phyloP scores from a whole-genome alignment of 495 filamentous ascomycete genomes.

The Baudoinia panamericana region DNA sequence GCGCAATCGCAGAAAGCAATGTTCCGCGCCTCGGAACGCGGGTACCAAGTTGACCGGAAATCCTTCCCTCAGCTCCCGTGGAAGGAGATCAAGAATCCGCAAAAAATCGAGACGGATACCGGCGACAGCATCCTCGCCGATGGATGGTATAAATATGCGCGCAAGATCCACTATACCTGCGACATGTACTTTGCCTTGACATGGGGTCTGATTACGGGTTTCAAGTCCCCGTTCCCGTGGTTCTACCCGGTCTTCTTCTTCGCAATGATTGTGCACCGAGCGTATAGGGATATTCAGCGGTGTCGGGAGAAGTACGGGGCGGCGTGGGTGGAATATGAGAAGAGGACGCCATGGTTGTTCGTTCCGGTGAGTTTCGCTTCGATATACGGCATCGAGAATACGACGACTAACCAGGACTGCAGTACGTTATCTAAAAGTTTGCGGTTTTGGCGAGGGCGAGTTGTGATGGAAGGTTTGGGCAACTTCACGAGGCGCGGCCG shows the following conservation, averaged over 20 bases:
- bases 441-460: no score
- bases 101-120: conserved; percentile 62
- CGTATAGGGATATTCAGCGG: conserved; percentile 67
- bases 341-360: conserved; percentile 80
- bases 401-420: neutral
- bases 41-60: conserved; percentile 55
- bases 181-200: conserved; percentile 68
- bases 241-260: conserved; percentile 91
- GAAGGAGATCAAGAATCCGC: conserved; percentile 75
- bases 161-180: conserved; percentile 92
- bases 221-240: conserved; percentile 83
- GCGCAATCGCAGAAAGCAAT: conserved; percentile 91
- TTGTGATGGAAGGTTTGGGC: no score
- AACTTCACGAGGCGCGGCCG: no score
- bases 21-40: conserved; percentile 71
- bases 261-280: conserved; percentile 83
- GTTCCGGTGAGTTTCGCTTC: conserved; percentile 60
- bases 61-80: conserved; percentile 92
- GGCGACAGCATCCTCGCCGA: conserved; percentile 77
- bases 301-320: conserved; percentile 86
- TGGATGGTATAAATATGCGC: conserved; percentile 76
- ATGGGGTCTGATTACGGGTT: conserved; percentile 54
- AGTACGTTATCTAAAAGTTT: conserved; percentile 7
- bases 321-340: conserved; percentile 81
- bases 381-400: neutral